Percentiles rank a stretch among this genome's conserved stretches.
phyloP scores from a whole-genome alignment of 2,329 filamentous ascomycete genomes.

The Diaporthe vexans region DNA sequence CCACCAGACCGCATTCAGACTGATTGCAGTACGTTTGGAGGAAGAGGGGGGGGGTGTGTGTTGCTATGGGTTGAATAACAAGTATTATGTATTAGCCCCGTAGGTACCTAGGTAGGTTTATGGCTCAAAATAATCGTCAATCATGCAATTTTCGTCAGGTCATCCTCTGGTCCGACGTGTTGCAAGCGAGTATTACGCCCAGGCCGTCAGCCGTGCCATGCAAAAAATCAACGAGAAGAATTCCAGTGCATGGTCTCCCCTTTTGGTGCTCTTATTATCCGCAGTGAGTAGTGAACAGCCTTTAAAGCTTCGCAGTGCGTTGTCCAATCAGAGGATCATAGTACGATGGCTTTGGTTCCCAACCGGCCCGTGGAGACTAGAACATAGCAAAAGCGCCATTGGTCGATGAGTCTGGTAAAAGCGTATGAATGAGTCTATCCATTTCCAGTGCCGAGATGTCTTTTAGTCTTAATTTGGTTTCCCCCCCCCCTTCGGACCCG shows the following conservation, averaged over 20 bases:
- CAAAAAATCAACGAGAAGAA: background rate
- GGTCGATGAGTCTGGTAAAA: background rate
- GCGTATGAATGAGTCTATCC: conserved; percentile 35
- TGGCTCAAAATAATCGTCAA: background rate
- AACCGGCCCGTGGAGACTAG: too few species aligned
- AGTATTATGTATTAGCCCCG: too few species aligned
- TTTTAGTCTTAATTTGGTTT: conserved; percentile 30
- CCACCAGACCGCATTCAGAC: too few species aligned
- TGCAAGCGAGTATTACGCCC: too few species aligned
- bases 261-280: background rate
- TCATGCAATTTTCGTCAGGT: too few species aligned
- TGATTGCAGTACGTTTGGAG: too few species aligned
- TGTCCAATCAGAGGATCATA: background rate
- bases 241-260: background rate
- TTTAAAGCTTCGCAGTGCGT: background rate
- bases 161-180: too few species aligned
- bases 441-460: conserved; percentile 36
- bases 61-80: too few species aligned
- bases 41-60: too few species aligned
- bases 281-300: background rate
- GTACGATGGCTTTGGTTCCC: background rate
- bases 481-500: background rate
- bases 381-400: background rate
- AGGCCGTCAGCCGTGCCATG: too few species aligned
- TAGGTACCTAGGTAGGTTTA: too few species aligned